Evolutionary conservation across 202 grass and related monocot species (phyloP).

Genomic region (Setaria italica): DNA sequence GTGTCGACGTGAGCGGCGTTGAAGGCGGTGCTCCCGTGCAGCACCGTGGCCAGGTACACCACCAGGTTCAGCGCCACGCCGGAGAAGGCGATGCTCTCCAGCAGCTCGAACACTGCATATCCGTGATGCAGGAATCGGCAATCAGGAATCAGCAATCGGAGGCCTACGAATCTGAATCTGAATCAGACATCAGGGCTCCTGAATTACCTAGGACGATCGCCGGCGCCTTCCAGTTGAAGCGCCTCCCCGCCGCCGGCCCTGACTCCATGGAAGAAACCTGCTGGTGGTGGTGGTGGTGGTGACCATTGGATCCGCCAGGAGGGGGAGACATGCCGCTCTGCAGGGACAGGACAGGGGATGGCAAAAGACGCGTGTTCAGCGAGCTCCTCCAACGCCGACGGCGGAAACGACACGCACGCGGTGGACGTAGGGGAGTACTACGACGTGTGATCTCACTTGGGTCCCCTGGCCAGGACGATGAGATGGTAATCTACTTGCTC

Average conservation of each 20-base stretch:
- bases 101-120: constrained; percentile 53
- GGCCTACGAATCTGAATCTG: neutral
- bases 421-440: neutral
- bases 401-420: neutral
- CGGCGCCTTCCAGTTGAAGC: constrained; percentile 67
- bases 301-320: constrained; percentile 36
- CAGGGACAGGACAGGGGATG: neutral
- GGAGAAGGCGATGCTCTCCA: constrained; percentile 73
- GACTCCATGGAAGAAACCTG: constrained; percentile 38
- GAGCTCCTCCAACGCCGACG: neutral
- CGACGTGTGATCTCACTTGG: neutral
- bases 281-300: neutral
- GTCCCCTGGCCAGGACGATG: neutral
- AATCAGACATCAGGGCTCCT: too few species aligned
- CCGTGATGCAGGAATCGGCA: too few species aligned
- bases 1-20: constrained; percentile 75
- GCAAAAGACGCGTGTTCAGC: neutral
- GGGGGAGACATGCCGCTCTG: constrained; percentile 28
- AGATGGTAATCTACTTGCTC: neutral
- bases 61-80: constrained; percentile 70
- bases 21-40: constrained; percentile 61
- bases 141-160: too few species aligned
- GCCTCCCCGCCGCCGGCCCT: neutral
- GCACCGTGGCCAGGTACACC: constrained; percentile 66
- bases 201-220: constrained; percentile 73